Base-by-base conservation (phyloP, 106 monocot genomes). In the Triglochin maritima region DNA sequence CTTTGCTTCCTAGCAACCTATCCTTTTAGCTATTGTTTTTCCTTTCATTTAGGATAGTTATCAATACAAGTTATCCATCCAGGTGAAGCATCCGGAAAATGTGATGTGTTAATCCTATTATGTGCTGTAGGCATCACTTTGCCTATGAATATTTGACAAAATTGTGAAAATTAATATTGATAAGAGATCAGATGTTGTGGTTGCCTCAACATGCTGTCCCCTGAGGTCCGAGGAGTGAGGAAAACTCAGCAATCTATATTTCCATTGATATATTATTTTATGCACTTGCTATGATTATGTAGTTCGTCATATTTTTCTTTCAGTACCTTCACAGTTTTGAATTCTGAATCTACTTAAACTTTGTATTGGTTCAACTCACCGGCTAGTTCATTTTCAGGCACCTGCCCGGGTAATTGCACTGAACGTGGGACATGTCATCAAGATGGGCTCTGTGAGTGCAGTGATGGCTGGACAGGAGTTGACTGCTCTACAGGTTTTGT, bases 401-500 rank as follows among this genome's bases (percentile, higher is more conserved):
- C 84, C 17, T 99, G 98, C 55, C 92, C 88, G 1, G 69, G 55
- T 69, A 78, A 84, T 69, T 99, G 98, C 67, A 78, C 72, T 60
- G 73, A 76, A 10, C 84, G 82, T 72, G 98, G 98, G 56, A 76
- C 68, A 44, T 99, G 98, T 70, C 67, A 62, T 51, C 47, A 73
- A 8, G 82, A 80, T 77, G 98, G 98, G 46, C 75, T 86, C 15
- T 99, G 98, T 54, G 74, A 81, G 29, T 99, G 92, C n/a, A 49
- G 77, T 49, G 81, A 68, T 72, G 98, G 92, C 4, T 79, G 82
- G 65, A 89, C 98, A 9, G 98, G 98, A 12, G 65, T 92, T 49
- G 98, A 99, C 64, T 99, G 98, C 75, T 99, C 98, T 52, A 99
- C 98, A 59, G 89, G 94, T 94, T 72, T 3, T 29, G 29, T 29